These are phyloP conservation scores for Fusarium transvaalense DNA, from an alignment of 2,329 filamentous ascomycete species.

Conservation along the genomic window DNA sequence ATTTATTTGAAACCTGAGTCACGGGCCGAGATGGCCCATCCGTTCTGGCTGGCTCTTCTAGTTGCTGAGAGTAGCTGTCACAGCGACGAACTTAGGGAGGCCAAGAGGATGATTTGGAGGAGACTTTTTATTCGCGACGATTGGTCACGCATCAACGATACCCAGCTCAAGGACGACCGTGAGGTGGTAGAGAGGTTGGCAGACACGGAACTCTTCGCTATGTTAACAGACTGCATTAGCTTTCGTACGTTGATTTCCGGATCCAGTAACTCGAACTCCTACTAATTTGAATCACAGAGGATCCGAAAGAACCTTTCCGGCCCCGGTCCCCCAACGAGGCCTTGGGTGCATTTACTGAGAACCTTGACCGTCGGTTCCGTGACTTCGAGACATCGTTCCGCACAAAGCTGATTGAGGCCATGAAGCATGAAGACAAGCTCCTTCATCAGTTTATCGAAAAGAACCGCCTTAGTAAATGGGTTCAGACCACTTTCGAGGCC, in stretches of 20 bases:
- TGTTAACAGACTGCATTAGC: constrained; percentile 73
- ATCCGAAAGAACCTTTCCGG: constrained; percentile 58
- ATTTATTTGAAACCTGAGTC: constrained; percentile 65
- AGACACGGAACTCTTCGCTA: constrained; percentile 76
- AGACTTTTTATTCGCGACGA: constrained; percentile 86
- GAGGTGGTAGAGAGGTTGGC: constrained; percentile 73
- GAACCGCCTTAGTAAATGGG: constrained; percentile 78
- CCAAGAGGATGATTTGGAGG: constrained; percentile 81
- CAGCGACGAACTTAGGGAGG: constrained; percentile 69
- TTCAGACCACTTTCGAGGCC: constrained; percentile 55
- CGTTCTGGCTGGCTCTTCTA: constrained; percentile 81
- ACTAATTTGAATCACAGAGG: constrained; percentile 55
- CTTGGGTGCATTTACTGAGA: constrained; percentile 71
- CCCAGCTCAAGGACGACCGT: constrained; percentile 77
- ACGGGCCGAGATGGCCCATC: constrained; percentile 68
- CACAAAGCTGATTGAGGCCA: constrained; percentile 76
- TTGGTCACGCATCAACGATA: constrained; percentile 85
- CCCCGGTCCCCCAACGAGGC: constrained; percentile 66
- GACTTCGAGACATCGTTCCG: constrained; percentile 73
- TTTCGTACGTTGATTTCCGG: constrained; percentile 66
- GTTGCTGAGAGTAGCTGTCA: constrained; percentile 67
- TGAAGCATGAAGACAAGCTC: constrained; percentile 77
- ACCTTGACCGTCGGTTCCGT: constrained; percentile 71
- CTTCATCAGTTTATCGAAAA: constrained; percentile 75
- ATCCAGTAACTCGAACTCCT: neutral